Evolutionary conservation across 495 filamentous ascomycete genomes (phyloP).

Genomic region (Trichoderma orchidacearum): DNA sequence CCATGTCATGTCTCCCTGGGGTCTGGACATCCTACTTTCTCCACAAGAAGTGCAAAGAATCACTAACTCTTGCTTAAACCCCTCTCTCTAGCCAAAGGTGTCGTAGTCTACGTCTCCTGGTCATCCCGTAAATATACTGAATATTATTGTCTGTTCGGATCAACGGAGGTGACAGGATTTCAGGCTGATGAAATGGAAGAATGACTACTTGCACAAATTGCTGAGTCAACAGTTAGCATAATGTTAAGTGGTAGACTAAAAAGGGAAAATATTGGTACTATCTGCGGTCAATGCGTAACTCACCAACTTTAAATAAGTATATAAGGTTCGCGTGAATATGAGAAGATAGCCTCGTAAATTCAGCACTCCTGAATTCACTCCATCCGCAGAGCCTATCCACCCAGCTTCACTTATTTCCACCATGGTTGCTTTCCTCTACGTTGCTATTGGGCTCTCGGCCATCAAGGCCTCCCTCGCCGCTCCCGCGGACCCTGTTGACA

Average conservation of each 20-base stretch:
- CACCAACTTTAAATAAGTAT: not conserved
- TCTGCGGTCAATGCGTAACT: not conserved
- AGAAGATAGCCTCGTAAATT: too few relatives aligned
- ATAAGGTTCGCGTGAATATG: not conserved
- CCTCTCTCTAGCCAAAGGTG: not conserved
- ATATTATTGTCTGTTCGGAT: not conserved
- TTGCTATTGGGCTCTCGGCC: conserved; percentile 17
- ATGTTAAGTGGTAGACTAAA: not conserved
- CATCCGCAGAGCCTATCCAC: too few relatives aligned
- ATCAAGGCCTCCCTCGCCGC: conserved; percentile 17
- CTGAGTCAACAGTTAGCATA: not conserved
- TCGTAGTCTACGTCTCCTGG: not conserved
- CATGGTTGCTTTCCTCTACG: conserved; percentile 27
- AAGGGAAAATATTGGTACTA: not conserved
- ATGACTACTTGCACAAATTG: not conserved
- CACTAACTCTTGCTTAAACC: not conserved
- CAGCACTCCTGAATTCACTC: too few relatives aligned
- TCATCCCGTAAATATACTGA: too few relatives aligned
- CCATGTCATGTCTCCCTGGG: not conserved
- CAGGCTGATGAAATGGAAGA: not conserved
- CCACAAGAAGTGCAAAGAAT: not conserved
- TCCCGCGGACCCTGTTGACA: conserved; percentile 10
- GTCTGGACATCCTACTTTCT: not conserved
- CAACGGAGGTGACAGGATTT: not conserved
- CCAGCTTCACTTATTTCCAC: conserved; percentile 4